Base-by-base conservation (phyloP, 768 basidiomycete species). In the Boletus sensibilis region DNA sequence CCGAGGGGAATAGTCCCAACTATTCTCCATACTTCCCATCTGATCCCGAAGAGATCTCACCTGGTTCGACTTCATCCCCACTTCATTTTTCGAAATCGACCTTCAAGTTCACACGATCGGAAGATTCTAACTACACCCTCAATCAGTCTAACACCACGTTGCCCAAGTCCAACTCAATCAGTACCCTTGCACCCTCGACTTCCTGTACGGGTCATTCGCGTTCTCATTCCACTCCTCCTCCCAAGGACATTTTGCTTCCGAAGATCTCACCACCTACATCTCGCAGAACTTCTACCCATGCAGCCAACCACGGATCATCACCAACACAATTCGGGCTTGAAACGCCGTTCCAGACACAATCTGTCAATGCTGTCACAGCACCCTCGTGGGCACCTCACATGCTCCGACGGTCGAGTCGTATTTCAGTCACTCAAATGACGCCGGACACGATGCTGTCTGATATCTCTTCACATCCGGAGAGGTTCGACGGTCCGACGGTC, bases 151-250 rank as follows among this genome's bases (percentile, higher is more conserved):
- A 48, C 20, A 25, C 44, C 34, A 71, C 69, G 13, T 52, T 71
- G 20, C 65, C 59, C 43, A 65, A 61, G 39, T 63, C 56, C 50
- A 65, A 61, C 53, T 72, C 70, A 1, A 62, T 60, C 34, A 65
- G 61, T 29, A 72, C 70, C 2, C 60, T 73, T 16, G 55, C 69
- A 10, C 62, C 63, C 6, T 60, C 69, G n/a, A 63, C 54, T 27
- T 68, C 68, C 13, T 62, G 59, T 40, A 70, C 67, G 2, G 68
- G 61, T 14, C 60, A 52, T 12, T 68, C 63, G 18, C 61, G 55
- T 50, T 61, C 68, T 14, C 59, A 60, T 34, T 60, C 64, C 23
- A 35, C 34, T 18, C 55, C 55, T 43, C 52, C 64, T 42, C 16
- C 50, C 52, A 62, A 45, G 50, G 60, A 53, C 31, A 40, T 27